These are phyloP conservation scores for Breviolum minutum DNA, from an alignment of 73 alveolate genomes.

Conservation along the genomic window DNA sequence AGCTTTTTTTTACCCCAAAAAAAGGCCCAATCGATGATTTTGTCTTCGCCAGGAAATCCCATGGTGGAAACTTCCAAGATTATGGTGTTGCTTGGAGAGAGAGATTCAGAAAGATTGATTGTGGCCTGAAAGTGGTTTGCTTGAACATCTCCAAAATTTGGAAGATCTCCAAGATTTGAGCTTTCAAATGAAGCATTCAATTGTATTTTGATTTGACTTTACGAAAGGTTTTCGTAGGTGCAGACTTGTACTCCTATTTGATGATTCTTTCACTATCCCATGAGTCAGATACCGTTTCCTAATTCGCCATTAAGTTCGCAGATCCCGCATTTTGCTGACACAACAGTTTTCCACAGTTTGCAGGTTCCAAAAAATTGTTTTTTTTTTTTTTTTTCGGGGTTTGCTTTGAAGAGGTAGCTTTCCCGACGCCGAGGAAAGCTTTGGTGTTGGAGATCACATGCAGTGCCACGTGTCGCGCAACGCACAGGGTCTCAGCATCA, in stretches of 20 bases:
- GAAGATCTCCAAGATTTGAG: background rate
- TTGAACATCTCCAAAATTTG: no score
- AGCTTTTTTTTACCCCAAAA: background rate
- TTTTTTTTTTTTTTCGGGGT: background rate
- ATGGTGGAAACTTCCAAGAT: constrained; percentile 17
- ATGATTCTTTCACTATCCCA: no score
- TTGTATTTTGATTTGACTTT: no score
- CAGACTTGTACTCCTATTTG: no score
- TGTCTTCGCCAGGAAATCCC: constrained; percentile 36
- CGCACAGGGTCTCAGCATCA: background rate
- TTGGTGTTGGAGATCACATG: constrained; percentile 34
- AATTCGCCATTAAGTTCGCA: no score
- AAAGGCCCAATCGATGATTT: background rate
- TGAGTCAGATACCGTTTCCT: no score
- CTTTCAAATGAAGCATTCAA: background rate
- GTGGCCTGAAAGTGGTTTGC: no score
- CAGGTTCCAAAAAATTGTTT: no score
- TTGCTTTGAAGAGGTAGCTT: no score
- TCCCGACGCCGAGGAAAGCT: constrained; percentile 11
- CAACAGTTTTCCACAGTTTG: no score
- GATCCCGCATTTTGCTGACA: no score
- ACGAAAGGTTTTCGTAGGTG: no score
- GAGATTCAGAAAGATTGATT: background rate
- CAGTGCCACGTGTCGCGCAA: constrained; percentile 53
- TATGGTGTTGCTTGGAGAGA: constrained; percentile 16